Conservation (phyloP, 106 monocot genomes). For the Allium cepa region DNA sequence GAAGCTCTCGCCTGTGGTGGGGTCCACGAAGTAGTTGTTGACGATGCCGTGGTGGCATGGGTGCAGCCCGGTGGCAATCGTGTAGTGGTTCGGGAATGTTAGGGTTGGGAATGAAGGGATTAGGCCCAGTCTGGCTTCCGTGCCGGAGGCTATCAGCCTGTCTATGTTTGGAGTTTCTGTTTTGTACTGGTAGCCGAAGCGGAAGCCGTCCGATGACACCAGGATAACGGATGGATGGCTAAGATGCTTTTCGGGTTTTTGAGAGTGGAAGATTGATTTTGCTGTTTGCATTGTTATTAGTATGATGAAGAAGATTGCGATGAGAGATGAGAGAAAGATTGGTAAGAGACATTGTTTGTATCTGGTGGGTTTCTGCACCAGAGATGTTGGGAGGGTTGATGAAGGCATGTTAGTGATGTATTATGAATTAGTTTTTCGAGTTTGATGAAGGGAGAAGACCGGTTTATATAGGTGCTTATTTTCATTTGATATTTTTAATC, state of each 20-base stretch:
- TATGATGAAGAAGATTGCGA: too few species aligned
- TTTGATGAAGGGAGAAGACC: too few species aligned
- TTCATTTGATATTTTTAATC: too few species aligned
- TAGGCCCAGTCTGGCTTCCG: slow-evolving; percentile 43
- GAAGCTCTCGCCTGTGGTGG: slow-evolving; percentile 32
- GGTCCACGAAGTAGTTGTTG: slow-evolving; percentile 64
- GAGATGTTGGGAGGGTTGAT: too few species aligned
- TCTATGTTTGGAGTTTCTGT: slow-evolving; percentile 47
- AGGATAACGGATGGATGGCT: slow-evolving; percentile 50
- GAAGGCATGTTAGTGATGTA: too few species aligned
- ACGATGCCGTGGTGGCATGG: slow-evolving; percentile 70
- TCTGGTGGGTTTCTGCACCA: too few species aligned
- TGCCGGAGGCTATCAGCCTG: slow-evolving; percentile 48
- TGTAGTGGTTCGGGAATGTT: slow-evolving; percentile 91
- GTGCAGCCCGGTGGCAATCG: slow-evolving; percentile 79
- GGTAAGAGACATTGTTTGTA: too few species aligned
- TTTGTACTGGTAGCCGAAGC: slow-evolving; percentile 78
- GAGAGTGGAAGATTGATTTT: too few species aligned
- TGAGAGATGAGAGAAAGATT: too few species aligned
- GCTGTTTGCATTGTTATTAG: too few species aligned
- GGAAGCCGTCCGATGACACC: slow-evolving; percentile 71
- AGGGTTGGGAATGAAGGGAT: slow-evolving; percentile 76
- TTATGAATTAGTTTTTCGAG: too few species aligned
- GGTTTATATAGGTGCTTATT: too few species aligned
- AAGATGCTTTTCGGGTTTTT: slow-evolving; percentile 3